Percentiles rank a stretch among this genome's conserved stretches.
These are phyloP conservation scores for Populus euphratica DNA, from an alignment of 345 rosid genomes.

Conservation along the genomic window DNA sequence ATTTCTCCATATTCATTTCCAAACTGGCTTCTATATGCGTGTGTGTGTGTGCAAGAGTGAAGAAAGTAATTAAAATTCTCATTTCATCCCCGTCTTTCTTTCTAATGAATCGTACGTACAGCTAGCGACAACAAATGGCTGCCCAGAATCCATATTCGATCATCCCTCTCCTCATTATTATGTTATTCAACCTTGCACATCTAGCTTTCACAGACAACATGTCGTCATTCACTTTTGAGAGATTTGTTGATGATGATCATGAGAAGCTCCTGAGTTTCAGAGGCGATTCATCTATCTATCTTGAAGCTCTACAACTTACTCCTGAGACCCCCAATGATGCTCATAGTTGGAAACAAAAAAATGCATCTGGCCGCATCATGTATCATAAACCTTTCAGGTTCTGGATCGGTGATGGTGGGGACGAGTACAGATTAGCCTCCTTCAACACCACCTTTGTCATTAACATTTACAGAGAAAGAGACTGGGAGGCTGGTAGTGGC, in stretches of 20 bases:
- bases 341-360: neutral
- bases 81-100: too few relatives aligned
- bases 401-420: constrained; percentile 23
- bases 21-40: too few relatives aligned
- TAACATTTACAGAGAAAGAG: constrained; percentile 29
- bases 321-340: constrained; percentile 14
- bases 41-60: too few relatives aligned
- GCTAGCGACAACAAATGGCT: too few relatives aligned
- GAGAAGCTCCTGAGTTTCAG: neutral
- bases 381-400: constrained; percentile 28
- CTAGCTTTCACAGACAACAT: neutral
- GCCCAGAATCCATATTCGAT: too few relatives aligned
- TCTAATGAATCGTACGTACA: too few relatives aligned
- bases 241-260: neutral
- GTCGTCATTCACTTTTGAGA: neutral
- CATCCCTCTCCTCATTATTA: neutral
- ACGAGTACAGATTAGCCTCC: constrained; percentile 31
- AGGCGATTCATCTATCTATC: neutral
- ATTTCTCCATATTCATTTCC: too few relatives aligned
- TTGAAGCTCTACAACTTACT: constrained; percentile 34
- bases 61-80: too few relatives aligned
- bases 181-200: neutral
- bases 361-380: constrained; percentile 36
- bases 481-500: constrained; percentile 38
- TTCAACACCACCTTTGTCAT: constrained; percentile 49